Percentiles rank a stretch among this genome's conserved stretches.
Conservation (phyloP, 164 flowering plant species). For the Vitis cinerea region DNA sequence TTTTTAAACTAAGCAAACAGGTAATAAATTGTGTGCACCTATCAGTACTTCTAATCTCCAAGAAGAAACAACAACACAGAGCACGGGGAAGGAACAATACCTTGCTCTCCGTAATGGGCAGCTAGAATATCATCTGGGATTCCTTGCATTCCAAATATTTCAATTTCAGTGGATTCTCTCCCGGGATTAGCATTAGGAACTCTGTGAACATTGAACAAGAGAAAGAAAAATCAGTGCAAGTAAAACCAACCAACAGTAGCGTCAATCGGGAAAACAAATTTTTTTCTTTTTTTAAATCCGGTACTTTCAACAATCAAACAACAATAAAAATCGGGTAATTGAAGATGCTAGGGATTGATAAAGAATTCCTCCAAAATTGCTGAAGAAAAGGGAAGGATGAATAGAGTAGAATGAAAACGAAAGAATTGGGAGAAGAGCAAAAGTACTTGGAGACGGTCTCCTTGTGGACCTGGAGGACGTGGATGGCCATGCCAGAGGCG, state of each 20-base stretch:
- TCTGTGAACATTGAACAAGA: constrained; percentile 25
- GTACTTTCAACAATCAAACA: too few species aligned
- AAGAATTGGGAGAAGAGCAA: too few species aligned
- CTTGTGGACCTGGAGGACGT: constrained; percentile 97
- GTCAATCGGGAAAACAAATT: too few species aligned
- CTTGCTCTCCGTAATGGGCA: constrained; percentile 68
- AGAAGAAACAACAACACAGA: not conserved
- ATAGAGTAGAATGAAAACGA: too few species aligned
- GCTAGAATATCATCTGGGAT: constrained; percentile 60
- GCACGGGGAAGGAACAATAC: constrained; percentile 19
- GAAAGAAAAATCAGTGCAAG: not conserved
- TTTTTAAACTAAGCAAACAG: too few species aligned
- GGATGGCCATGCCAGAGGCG: constrained; percentile 96
- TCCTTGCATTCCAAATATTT: constrained; percentile 75
- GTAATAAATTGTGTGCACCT: too few species aligned
- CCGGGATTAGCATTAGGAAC: constrained; percentile 71
- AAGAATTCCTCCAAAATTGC: too few species aligned
- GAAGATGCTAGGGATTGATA: too few species aligned
- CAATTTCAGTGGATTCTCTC: constrained; percentile 66
- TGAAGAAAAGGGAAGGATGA: too few species aligned
- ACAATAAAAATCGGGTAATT: too few species aligned
- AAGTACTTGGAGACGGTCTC: constrained; percentile 45
- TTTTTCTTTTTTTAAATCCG: too few species aligned
- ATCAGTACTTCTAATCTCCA: not conserved
- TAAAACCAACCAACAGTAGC: not conserved